Base-by-base conservation (phyloP, 768 basidiomycete species). In the Tylopilus intermedius region DNA sequence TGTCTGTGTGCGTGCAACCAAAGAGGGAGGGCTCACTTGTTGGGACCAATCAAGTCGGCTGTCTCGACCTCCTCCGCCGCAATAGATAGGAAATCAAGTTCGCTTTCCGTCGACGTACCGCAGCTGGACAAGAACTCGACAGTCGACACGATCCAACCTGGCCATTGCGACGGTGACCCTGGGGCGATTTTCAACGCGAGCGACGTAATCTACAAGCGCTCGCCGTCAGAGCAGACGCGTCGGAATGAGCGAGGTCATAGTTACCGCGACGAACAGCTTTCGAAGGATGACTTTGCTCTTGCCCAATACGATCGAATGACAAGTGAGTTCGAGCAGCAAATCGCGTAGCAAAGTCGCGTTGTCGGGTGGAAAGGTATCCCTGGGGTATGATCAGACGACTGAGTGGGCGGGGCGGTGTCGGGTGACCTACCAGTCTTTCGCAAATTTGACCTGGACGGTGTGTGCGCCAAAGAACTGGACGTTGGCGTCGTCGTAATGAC, bases 401-500 rank as follows among this genome's bases (percentile, higher is more conserved):
- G 24, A 5, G 27, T 4, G 6, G 27, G 37, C 9, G 38, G 35
- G 29, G 48, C 21, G 35, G 11, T 49, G 22, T 35, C 4, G 44
- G 46, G 8, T 30, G 4, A 67, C 79, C 57, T 66, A 94, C 93
- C 93, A 95, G 67, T 95, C 94, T 57, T 94, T 75, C 13, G 88
- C 83, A 57, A 95, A 91, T 79, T 97, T 97, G 56, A 94, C 89
- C 64, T 94, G 91, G 2, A 87, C 82, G 0, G 91, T 96, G 61
- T 96, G 94, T 5, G 94, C 93, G 2, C 93, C 92, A 63, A 92
- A 95, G 77, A 95, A 97, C 66, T 94, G 88, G 9, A 95, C 90
- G 62, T 91, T 91, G 48, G 78, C 77, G 67, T 94, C 87, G 27
- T 75, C 71, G 62, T 86, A 76, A 88, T 76, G 18, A 92, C 82